Percentiles rank a stretch among this genome's conserved stretches.
phyloP scores from a whole-genome alignment of 495 filamentous ascomycete genomes.

The Parathielavia appendiculata region DNA sequence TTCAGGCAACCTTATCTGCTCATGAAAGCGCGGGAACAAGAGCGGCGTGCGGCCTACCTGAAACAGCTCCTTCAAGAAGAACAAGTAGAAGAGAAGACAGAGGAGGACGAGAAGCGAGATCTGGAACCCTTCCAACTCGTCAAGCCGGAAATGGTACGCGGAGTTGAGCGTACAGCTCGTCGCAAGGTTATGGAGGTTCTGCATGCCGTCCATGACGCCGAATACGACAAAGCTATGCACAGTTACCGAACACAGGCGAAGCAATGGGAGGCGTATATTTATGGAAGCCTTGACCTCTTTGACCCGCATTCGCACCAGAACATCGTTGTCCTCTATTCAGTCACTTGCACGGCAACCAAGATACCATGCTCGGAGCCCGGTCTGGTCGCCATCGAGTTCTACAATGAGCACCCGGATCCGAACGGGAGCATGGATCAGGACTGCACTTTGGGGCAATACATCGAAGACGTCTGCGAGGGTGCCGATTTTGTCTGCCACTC shows the following conservation, averaged over 20 bases:
- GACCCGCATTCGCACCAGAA: conserved; percentile 93
- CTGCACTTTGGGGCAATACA: conserved; percentile 89
- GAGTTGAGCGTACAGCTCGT: conserved; percentile 67
- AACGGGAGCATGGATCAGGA: conserved; percentile 65
- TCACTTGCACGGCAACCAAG: conserved; percentile 85
- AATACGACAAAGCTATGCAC: conserved; percentile 92
- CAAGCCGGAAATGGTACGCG: conserved; percentile 88
- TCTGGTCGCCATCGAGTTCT: conserved; percentile 79
- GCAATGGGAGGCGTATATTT: conserved; percentile 90
- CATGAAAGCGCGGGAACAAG: conserved; percentile 85
- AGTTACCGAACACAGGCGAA: conserved; percentile 91
- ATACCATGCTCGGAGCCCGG: conserved; percentile 90
- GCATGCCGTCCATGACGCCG: conserved; percentile 88
- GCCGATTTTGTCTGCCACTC: conserved; percentile 70
- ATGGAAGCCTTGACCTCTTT: conserved; percentile 78
- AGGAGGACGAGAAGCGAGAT: conserved; percentile 54
- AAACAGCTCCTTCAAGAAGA: conserved; percentile 78
- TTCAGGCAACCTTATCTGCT: conserved; percentile 91
- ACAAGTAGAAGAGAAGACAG: conserved; percentile 50
- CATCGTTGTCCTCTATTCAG: conserved; percentile 88
- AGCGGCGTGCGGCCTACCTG: conserved; percentile 72
- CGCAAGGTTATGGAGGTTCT: conserved; percentile 87
- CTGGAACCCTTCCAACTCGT: conserved; percentile 79
- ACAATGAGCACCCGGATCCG: conserved; percentile 75
- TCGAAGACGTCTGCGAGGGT: conserved; percentile 79